Conservation (phyloP, 176 grass and related monocot genomes). For the Oryza meyeriana region DNA sequence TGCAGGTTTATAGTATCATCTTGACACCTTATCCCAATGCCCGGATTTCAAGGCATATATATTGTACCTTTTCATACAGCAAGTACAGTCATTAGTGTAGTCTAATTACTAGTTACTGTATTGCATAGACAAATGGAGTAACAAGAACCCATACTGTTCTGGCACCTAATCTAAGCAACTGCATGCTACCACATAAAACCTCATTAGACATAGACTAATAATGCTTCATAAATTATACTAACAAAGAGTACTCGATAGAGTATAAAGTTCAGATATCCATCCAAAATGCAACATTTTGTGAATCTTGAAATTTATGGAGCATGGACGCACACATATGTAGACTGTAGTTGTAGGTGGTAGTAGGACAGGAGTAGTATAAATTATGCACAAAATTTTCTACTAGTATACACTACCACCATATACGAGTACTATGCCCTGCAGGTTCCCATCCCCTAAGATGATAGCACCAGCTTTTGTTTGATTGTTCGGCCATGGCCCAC, state of each 20-base stretch:
- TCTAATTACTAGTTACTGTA: neutral
- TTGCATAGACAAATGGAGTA: neutral
- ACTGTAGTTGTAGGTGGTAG: neutral
- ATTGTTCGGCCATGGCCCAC: neutral
- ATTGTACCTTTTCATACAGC: neutral
- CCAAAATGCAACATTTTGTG: neutral
- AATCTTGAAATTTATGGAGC: neutral
- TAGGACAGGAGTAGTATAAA: neutral
- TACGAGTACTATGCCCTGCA: neutral
- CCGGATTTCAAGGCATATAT: neutral
- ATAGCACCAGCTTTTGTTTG: neutral
- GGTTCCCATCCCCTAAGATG: slow-evolving; percentile 2
- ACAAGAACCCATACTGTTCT: neutral
- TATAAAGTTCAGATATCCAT: neutral
- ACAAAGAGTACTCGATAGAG: neutral
- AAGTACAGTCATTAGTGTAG: neutral
- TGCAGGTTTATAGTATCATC: neutral
- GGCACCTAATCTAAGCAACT: neutral
- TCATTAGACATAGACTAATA: neutral
- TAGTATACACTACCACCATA: neutral
- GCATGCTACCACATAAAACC: neutral
- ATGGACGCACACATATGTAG: neutral
- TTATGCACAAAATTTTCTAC: neutral
- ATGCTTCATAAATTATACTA: neutral
- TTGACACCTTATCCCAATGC: neutral